phyloP scores from a whole-genome alignment of 2,329 filamentous ascomycete species.

The Phoma sp. region DNA sequence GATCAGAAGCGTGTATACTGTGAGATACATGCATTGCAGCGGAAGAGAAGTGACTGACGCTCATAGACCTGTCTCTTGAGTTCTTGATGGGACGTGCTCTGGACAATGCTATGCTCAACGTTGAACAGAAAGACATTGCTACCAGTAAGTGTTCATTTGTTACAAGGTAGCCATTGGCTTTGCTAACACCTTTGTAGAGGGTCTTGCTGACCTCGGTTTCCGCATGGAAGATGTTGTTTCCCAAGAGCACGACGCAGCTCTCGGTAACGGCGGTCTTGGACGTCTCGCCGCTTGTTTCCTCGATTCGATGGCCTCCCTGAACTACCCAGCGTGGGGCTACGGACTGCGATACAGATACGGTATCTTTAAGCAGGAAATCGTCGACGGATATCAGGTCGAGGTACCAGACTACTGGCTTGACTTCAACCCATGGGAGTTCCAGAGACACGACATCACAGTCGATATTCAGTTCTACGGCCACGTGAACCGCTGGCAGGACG shows the following conservation, averaged over 20 bases:
- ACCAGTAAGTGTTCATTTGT: conserved; percentile 64
- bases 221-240: conserved; percentile 93
- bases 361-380: conserved; percentile 99
- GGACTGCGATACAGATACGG: conserved; percentile 90
- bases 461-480: conserved; percentile 96
- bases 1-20: conserved; percentile 96
- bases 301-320: conserved; percentile 91
- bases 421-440: conserved; percentile 99
- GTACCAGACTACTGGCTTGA: conserved; percentile 99
- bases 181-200: conserved; percentile 63
- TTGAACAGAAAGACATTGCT: conserved; percentile 84
- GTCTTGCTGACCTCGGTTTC: conserved; percentile 89
- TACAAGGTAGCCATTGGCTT: neutral
- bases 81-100: conserved; percentile 96
- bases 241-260: conserved; percentile 94
- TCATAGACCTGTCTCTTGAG: conserved; percentile 83
- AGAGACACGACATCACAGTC: conserved; percentile 91
- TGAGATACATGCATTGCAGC: conserved; percentile 46
- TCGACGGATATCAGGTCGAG: conserved; percentile 97
- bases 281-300: conserved; percentile 96
- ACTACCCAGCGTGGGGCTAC: conserved; percentile 97
- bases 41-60: conserved; percentile 19
- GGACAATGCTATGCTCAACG: conserved; percentile 98
- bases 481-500: conserved; percentile 75
- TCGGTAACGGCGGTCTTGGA: conserved; percentile 94